phyloP scores from a whole-genome alignment of 164 flowering plant genomes.

The Nelumbo lutea region DNA sequence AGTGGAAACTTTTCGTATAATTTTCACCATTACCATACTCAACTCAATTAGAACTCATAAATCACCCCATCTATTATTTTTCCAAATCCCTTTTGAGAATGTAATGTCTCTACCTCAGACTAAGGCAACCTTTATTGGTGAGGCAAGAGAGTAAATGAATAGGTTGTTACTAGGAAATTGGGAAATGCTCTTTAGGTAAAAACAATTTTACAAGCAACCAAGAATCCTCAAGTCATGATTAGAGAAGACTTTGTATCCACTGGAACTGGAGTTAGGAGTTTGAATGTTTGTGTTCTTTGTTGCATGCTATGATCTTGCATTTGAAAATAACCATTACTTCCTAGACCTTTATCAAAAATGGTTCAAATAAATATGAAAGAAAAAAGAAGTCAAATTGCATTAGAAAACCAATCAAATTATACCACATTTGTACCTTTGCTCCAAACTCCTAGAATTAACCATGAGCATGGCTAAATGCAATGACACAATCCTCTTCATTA shows the following conservation, averaged over 20 bases:
- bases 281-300: constrained; percentile 59
- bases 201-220: constrained; percentile 29
- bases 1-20: constrained; percentile 90
- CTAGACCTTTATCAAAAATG: constrained; percentile 69
- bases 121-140: constrained; percentile 91
- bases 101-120: constrained; percentile 97
- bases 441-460: constrained; percentile 25
- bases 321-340: constrained; percentile 74
- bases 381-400: not conserved
- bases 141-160: constrained; percentile 90
- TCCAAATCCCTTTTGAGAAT: constrained; percentile 95
- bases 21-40: constrained; percentile 76
- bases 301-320: constrained; percentile 68
- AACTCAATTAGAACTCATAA: constrained; percentile 98
- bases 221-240: constrained; percentile 34
- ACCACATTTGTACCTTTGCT: constrained; percentile 73
- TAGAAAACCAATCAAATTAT: constrained; percentile 65
- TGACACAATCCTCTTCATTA: constrained; percentile 10
- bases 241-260: constrained; percentile 31
- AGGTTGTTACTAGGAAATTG: constrained; percentile 95
- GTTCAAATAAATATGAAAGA: too few relatives aligned
- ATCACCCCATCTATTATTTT: constrained; percentile 79
- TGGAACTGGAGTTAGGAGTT: not conserved
- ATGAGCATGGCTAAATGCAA: not conserved
- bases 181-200: constrained; percentile 69